A percentile compares a stretch with the other conserved stretches of the same genome.
These are phyloP conservation scores for Penstemon davidsonii DNA, from an alignment of 257 asterid genomes.

Conservation along the genomic window DNA sequence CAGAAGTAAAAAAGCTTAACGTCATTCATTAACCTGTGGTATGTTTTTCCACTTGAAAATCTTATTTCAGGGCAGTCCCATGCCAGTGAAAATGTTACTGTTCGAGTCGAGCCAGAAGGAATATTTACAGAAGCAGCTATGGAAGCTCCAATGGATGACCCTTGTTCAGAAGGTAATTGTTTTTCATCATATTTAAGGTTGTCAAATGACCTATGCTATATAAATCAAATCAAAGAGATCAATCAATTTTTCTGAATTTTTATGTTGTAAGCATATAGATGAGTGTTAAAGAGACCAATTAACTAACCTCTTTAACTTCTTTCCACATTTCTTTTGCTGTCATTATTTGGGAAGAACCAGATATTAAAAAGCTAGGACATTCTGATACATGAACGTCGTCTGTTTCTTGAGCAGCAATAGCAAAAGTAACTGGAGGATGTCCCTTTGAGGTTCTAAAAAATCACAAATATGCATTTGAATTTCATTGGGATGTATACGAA, in stretches of 20 bases:
- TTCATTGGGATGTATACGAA: not conserved
- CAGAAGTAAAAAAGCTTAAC: not conserved
- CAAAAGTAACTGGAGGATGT: slow-evolving; percentile 66
- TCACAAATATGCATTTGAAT: not conserved
- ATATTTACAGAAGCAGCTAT: slow-evolving; percentile 67
- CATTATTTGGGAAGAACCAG: slow-evolving; percentile 55
- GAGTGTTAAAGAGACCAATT: not conserved
- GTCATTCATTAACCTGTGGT: slow-evolving; percentile 51
- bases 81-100: slow-evolving; percentile 66
- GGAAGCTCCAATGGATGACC: slow-evolving; percentile 79
- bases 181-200: slow-evolving; percentile 43
- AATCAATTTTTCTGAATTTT: not conserved
- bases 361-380: slow-evolving; percentile 67
- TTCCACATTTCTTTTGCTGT: slow-evolving; percentile 77
- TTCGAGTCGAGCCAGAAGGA: slow-evolving; percentile 52
- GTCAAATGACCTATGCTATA: slow-evolving; percentile 63
- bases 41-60: slow-evolving; percentile 75
- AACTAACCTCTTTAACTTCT: slow-evolving; percentile 69
- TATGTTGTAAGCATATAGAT: not conserved
- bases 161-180: slow-evolving; percentile 61
- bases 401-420: slow-evolving; percentile 75
- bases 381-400: slow-evolving; percentile 60
- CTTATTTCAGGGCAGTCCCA: slow-evolving; percentile 87
- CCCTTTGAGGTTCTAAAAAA: slow-evolving; percentile 52
- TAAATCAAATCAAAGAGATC: not conserved